Base-by-base conservation (phyloP, 73 alveolate species). In the Tetrahymena elliotti region DNA sequence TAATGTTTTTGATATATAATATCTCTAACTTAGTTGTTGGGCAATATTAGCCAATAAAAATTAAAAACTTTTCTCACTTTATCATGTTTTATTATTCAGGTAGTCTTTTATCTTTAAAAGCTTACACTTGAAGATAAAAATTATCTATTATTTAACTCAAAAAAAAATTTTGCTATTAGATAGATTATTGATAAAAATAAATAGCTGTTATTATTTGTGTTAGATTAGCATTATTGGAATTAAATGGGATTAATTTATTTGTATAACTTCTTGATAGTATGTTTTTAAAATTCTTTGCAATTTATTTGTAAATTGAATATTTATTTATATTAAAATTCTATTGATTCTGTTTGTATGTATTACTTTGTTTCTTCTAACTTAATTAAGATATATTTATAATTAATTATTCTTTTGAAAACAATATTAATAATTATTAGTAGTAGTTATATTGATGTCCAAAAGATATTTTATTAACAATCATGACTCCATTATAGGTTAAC, bases 401-500 rank as follows among this genome's bases (percentile, higher is more conserved):
- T 68, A 68, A 68, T 68, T 68, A 27, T n/a, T 68, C 36, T 68
- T 68, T 68, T 27, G 36, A 68, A 27, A 68, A 68, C 88, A n/a
- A 8, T 27, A 68, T 68, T 68, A 34, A n/a, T n/a, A n/a, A 31
- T n/a, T 35, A 84, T 84, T 27, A 84, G n/a, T 84, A 38, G 54
- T 37, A 37, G 93, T 27, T 33, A 31, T 3, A 37, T 37, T 37
- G 47, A 94, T 94, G 96, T 94, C 96, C 20, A 94, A 94, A 92
- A 84, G 95, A 94, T 94, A 94, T 92, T 94, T 94, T 39, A 94
- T 94, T 22, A 94, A 94, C 38, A 84, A 94, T 88, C 94, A 84
- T 39, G 96, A 94, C 52, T 84, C 95, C 36, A 93, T 93, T 33
- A 84, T 94, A 35, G 96, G 96, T 37, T 92, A 94, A 41, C 95